Evolutionary conservation across 345 rosid genomes (phyloP).

Genomic region (Gossypium ekmanianum): DNA sequence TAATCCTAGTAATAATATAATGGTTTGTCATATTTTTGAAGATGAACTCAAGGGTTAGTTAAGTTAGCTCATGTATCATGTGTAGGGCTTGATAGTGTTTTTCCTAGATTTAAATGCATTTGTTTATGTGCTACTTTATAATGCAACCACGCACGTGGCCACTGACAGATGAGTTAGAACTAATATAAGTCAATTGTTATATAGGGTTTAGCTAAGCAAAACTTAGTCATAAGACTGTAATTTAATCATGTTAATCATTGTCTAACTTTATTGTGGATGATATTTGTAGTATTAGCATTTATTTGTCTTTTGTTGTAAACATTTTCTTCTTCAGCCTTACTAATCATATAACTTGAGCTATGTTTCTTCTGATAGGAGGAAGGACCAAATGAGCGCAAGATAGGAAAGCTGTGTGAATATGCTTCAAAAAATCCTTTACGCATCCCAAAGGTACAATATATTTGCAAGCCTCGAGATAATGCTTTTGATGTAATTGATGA

Average conservation of each 20-base stretch:
- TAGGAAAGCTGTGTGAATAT: slow-evolving; percentile 92
- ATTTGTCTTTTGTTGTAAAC: not conserved
- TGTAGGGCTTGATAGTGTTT: not conserved
- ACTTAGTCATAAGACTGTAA: not conserved
- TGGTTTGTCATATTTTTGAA: not conserved
- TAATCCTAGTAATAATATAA: not conserved
- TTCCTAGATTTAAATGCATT: not conserved
- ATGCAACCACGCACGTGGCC: not conserved
- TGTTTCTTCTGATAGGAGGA: slow-evolving; percentile 58
- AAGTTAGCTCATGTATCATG: not conserved
- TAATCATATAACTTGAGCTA: slow-evolving; percentile 6
- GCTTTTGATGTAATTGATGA: not conserved
- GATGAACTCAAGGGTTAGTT: not conserved
- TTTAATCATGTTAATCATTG: slow-evolving; percentile 1
- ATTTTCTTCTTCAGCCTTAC: not conserved
- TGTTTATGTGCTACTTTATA: not conserved
- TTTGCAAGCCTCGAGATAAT: slow-evolving; percentile 15
- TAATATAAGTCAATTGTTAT: not conserved
- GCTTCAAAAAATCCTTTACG: slow-evolving; percentile 88
- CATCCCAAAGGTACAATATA: slow-evolving; percentile 73
- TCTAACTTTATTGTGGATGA: not conserved
- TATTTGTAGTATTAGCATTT: slow-evolving; percentile 4
- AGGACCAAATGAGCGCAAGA: slow-evolving; percentile 86
- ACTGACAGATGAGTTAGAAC: not conserved
- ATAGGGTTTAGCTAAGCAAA: not conserved